Conservation (phyloP, 2,329 filamentous ascomycete species). For the Paradendryphiella salina region DNA sequence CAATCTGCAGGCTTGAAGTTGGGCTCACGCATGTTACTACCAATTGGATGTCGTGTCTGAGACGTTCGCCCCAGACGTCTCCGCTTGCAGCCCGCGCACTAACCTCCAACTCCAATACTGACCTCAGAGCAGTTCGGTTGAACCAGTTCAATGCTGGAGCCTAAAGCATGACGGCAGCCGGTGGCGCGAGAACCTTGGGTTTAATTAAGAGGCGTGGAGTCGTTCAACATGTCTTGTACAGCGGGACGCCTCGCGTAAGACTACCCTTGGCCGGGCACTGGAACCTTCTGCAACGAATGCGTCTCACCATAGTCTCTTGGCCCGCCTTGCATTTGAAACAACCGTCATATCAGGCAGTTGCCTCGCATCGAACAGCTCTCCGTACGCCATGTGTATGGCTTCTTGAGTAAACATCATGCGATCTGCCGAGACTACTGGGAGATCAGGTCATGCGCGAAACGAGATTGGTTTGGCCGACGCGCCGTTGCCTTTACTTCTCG, state of each 20-base stretch:
- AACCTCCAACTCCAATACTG: neutral
- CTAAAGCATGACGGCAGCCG: neutral
- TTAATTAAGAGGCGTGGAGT: neutral
- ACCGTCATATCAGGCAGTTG: slow-evolving; percentile 18
- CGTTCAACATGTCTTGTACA: neutral
- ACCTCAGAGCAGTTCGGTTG: neutral
- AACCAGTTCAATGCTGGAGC: neutral
- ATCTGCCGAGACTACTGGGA: slow-evolving; percentile 12
- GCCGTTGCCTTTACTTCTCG: slow-evolving; percentile 18
- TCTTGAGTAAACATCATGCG: slow-evolving; percentile 25
- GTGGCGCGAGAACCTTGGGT: neutral
- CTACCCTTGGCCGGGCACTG: slow-evolving; percentile 3
- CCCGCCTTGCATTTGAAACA: slow-evolving; percentile 31
- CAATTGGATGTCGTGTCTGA: neutral
- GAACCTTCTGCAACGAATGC: slow-evolving; percentile 17
- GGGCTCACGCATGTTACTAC: neutral
- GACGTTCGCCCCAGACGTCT: neutral
- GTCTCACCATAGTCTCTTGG: slow-evolving; percentile 33
- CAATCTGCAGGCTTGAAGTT: neutral
- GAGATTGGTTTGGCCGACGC: slow-evolving; percentile 29
- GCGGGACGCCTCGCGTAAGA: neutral
- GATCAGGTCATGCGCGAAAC: slow-evolving; percentile 31
- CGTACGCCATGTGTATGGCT: slow-evolving; percentile 23
- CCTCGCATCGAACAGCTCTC: slow-evolving; percentile 12
- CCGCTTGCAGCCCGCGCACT: neutral